Base-by-base conservation (phyloP, 202 grass and related monocot genomes). In the Zizania palustris region DNA sequence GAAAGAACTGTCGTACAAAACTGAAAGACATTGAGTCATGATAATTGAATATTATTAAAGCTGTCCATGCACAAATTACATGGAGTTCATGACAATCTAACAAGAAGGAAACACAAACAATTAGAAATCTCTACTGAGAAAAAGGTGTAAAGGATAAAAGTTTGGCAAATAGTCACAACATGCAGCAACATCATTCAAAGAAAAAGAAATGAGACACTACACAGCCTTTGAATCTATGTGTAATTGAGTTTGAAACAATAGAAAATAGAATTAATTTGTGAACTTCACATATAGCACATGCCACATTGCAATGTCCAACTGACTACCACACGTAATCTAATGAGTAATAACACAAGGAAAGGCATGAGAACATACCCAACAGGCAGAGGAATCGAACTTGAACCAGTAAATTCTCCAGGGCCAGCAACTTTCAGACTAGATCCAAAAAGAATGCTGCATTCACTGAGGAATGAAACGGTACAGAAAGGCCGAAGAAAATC, bases 401-500 rank as follows among this genome's bases (percentile, higher is more conserved):
- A 82, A 71, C 94, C 91, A 15, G 19, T 66, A 28, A 97, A 97
- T 44, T 97, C 91, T 71, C 94, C 91, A 65, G 88, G 86, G 1
- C 79, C 94, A 41, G 85, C 44, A 12, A 86, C 28, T 28, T 28
- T 28, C 28, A 28, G 28, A 28, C 28, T 28, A 28, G 28, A 28
- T 28, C 28, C 28, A 28, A 28, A 28, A 28, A 28, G 28, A 28
- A 28, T 28, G 28, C 28, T 28, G 28, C 28, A 28, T 28, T 28
- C 28, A 28, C 28, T 28, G 28, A 28, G 28, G 28, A 28, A 28
- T 28, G 28, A 28, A 28, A 28, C 28, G 2, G 28, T 28, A 28
- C 28, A 28, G 72, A 97, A 98, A 72, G 95, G 95, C 45, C 91
- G 54, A 15, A 92, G 65, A 80, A 98, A 98, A 85, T 98, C 91